Evolutionary conservation across 2,329 filamentous ascomycete genomes (phyloP).

Genomic region (Alternaria triticina): DNA sequence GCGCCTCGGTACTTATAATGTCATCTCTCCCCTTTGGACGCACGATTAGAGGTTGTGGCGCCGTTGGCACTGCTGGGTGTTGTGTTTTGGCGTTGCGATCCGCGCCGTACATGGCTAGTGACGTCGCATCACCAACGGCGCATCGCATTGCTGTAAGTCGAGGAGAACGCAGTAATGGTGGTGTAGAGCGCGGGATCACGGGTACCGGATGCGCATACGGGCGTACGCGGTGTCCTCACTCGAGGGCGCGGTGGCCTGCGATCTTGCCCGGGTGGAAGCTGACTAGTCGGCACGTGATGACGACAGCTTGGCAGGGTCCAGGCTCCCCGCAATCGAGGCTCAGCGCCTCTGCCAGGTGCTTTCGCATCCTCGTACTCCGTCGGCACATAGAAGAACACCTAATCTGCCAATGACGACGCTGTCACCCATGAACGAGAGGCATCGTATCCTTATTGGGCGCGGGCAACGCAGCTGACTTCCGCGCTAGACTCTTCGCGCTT

Average conservation of each 20-base stretch:
- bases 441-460: not conserved
- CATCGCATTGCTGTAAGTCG: not conserved
- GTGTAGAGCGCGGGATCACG: not conserved
- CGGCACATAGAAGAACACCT: not conserved
- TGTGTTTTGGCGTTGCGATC: not conserved
- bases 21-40: rapidly evolving
- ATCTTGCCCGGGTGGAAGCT: not conserved
- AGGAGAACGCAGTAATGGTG: not conserved
- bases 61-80: not conserved
- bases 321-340: not conserved
- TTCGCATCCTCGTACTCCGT: not conserved
- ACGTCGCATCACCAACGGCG: not conserved
- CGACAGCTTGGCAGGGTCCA: not conserved
- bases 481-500: not conserved
- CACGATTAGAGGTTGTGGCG: not conserved
- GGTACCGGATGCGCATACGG: not conserved
- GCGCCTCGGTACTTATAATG: not conserved
- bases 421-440: not conserved
- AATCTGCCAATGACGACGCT: not conserved
- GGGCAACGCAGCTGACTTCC: not conserved
- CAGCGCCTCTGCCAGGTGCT: not conserved
- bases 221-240: not conserved
- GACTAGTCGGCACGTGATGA: not conserved
- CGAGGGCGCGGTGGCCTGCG: not conserved
- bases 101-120: not conserved